Evolutionary conservation across 1,284 basidiomycete species (phyloP), one percentile per base, ranked within the genome.

Genomic region (Ustanciosporium gigantosporum): DNA sequence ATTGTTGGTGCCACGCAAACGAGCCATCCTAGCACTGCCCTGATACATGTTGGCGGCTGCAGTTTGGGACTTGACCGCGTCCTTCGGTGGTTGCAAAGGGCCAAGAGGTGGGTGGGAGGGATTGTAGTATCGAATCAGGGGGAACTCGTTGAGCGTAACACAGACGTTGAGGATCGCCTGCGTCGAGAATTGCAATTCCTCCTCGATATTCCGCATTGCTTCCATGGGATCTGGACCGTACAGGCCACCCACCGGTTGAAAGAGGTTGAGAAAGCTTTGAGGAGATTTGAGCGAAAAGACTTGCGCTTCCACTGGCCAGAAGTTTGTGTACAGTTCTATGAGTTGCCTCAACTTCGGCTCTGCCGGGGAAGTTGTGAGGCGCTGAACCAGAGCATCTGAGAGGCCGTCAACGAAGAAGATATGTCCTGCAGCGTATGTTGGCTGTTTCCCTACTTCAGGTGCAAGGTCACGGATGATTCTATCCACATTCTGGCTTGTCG

Each of bases 341-440:
- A 77, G 64, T 52, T 76, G 73, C 29, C 57, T 56, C 6, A 77
- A 46, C 17, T 66, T 62, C 7, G 73, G 73, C 35, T 70, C 75
- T 14, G 75, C 75, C 3, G 53, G 47, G 15, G 75, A 77, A n/a
- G 50, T 43, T 15, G 71, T 76, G 35, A 76, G 72, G 40, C 64
- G 56, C 31, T 68, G 67, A 8, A 75, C 57, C 25, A 76, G 69
- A 3, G 51, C 41, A 29, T 76, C 71, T 2, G 74, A 73, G 14
- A 75, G 60, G 90, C 93, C 88, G 78, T 98, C 95, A 43, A 94
- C 83, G 79, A 98, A 98, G 83, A 95, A 96, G 48, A 97, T 79
- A 79, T 97, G 91, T 0, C 89, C 95, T 0, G 83, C 88, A 21
- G 87, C 86, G 77, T 97, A 98, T 73, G 89, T 89, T 52, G 74